Evolutionary conservation across 768 basidiomycete species (phyloP), one percentile per base, ranked within the genome.

Genomic region (Cyclocybe aegerita): DNA sequence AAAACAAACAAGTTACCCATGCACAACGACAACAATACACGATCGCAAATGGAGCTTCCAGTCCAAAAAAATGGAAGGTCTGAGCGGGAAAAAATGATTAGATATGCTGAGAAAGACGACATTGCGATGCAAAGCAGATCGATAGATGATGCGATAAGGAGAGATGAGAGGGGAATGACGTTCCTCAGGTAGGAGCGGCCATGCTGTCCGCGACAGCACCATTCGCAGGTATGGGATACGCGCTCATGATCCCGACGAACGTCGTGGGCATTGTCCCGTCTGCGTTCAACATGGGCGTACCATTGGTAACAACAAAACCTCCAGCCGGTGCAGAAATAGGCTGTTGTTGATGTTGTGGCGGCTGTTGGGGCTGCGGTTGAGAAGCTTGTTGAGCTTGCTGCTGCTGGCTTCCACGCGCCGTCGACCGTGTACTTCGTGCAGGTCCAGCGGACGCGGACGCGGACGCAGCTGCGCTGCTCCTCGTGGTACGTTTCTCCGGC

Each of bases 231-330:
- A 70, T 63, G 7, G 82, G 75, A 62, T 85, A 86, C n/a, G 84
- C 83, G 57, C 83, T 80, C 83, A 88, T 82, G 55, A 88, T 85
- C 52, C 78, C 82, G 32, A 83, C 86, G 61, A 86, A 80, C 46
- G 83, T 78, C 23, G 82, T 70, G 2, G 63, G 57, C 45, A 55
- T 57, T 12, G 55, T 50, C 15, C 50, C 58, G 31, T 64, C 59
- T n/a, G 54, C 48, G 31, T 57, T 48, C 14, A 55, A 30, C n/a
- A 43, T 6, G 2, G 52, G 41, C 30, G 31, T 41, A 1, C 12
- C 14, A 42, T 31, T 33, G 37, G 43, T 5, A 41, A 23, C 11
- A 15, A 42, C 17, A n/a, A 29, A 42, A 42, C 7, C 11, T 15
- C 40, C 7, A 42, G 40, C 40, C 16, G 40, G 29, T 11, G 40